Conservation (phyloP, 495 filamentous ascomycete species). For the Lentithecium fluviatile region DNA sequence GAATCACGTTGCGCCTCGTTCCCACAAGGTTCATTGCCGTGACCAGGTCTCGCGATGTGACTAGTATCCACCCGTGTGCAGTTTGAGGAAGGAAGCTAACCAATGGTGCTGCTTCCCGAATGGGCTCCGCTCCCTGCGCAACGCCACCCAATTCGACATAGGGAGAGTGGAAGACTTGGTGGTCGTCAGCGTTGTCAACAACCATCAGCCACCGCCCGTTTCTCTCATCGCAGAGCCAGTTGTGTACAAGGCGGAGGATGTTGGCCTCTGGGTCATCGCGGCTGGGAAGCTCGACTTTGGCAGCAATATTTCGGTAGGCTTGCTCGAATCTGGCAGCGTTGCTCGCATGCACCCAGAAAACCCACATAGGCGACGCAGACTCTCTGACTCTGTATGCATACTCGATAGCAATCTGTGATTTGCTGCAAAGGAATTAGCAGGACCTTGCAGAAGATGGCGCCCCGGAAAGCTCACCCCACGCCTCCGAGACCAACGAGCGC, state of each 20-base stretch:
- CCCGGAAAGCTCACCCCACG: slow-evolving; percentile 25
- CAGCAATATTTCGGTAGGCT: slow-evolving; percentile 25
- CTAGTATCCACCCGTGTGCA: slow-evolving; percentile 8
- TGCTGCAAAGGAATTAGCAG: slow-evolving; percentile 8
- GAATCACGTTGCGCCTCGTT: neutral
- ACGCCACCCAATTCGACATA: neutral
- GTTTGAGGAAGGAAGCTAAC: slow-evolving; percentile 20
- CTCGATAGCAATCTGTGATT: slow-evolving; percentile 22
- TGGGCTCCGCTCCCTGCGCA: neutral
- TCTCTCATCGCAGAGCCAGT: slow-evolving; percentile 17
- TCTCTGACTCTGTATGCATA: slow-evolving; percentile 19
- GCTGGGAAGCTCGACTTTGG: slow-evolving; percentile 16
- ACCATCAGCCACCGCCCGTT: slow-evolving; percentile 25
- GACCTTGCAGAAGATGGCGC: neutral
- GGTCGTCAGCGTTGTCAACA: slow-evolving; percentile 21
- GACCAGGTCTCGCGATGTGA: slow-evolving; percentile 15
- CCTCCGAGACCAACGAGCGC: slow-evolving; percentile 19
- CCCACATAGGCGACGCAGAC: slow-evolving; percentile 6
- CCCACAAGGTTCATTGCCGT: slow-evolving; percentile 16
- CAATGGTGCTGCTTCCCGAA: neutral
- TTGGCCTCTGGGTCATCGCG: slow-evolving; percentile 18
- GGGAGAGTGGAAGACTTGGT: slow-evolving; percentile 7
- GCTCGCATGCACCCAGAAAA: slow-evolving; percentile 25
- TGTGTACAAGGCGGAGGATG: slow-evolving; percentile 11
- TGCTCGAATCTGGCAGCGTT: slow-evolving; percentile 16